These are phyloP conservation scores for Candida sakaeoensis DNA, from an alignment of 805 yeast species.

Conservation along the genomic window DNA sequence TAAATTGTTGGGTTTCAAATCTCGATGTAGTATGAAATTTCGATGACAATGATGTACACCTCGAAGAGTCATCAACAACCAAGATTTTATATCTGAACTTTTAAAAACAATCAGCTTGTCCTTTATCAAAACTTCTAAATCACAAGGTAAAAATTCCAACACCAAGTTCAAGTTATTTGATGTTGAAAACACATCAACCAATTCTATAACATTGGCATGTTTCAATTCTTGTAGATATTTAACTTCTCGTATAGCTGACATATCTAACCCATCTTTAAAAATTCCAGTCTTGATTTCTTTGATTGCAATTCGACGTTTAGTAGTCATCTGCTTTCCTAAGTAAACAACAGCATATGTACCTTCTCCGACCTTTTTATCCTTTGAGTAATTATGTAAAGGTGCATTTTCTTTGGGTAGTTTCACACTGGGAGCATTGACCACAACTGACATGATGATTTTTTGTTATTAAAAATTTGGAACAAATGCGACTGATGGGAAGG, in stretches of 20 bases:
- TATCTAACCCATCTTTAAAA: conserved; percentile 94
- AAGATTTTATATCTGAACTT: conserved; percentile 84
- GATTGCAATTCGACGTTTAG: conserved; percentile 69
- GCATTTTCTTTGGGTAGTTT: conserved; percentile 5
- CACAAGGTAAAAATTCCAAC: conserved; percentile 85
- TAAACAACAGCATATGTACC: conserved; percentile 98
- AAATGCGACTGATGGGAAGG: too few relatives aligned
- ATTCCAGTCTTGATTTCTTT: conserved; percentile 93
- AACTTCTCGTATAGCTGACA: conserved; percentile 95
- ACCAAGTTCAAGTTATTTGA: conserved; percentile 72
- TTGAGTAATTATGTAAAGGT: conserved; percentile 28
- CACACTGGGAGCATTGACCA: background rate
- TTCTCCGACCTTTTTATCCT: conserved; percentile 91
- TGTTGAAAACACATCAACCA: conserved; percentile 80
- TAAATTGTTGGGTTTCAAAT: conserved; percentile 88
- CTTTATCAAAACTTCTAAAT: conserved; percentile 83
- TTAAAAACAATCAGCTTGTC: conserved; percentile 73
- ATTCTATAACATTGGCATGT: conserved; percentile 72
- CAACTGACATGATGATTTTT: conserved; percentile 8
- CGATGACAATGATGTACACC: conserved; percentile 97
- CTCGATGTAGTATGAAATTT: conserved; percentile 85
- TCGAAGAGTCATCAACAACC: conserved; percentile 91
- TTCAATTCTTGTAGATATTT: conserved; percentile 80
- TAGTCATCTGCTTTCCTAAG: conserved; percentile 64
- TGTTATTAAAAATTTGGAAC: too few relatives aligned